Base-by-base conservation (phyloP, 768 basidiomycete genomes). In the Psilocybe subaeruginosa region DNA sequence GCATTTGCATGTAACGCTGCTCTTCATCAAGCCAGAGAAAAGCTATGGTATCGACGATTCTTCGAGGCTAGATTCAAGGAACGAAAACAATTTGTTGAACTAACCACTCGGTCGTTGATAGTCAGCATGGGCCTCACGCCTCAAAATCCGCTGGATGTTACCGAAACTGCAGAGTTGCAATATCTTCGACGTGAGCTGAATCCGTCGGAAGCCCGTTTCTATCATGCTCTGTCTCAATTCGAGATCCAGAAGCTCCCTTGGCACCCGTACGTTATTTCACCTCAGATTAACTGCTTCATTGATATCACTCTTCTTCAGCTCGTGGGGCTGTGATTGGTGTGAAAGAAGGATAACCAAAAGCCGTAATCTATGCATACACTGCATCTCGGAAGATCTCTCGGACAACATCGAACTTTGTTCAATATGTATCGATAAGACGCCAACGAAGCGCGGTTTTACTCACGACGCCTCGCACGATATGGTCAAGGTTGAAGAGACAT, bases 121-220 rank as follows among this genome's bases (percentile, higher is more conserved):
- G 70, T 72, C 29, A 60, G 64, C 46, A 71, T 73, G 70, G 67
- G 70, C 9, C 62, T 75, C 19, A 75, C 73, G 14, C 74, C 74
- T 8, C 72, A 73, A 50, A 62, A 66, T 3, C 73, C 73, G 4
- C 64, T 76, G 37, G 69, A 62, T 16, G 53, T 55, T 23, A 62
- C 60, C 19, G 76, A 77, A 55, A 68, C 59, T 16, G 67, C 64
- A 7, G 73, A 75, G 54, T 63, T 74, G 49, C 71, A 74, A 16
- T 71, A 72, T 60, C 65, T 76, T 27, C 61, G 73, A 51, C 67
- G 68, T 35, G 66, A 72, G 29, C 60, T 77, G 37, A 70, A 74
- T 54, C 76, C 75, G 19, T 71, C 72, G 14, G 70, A 76, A 51
- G 73, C 76, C 33, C 66, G 76, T 9, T 74, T 77, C 52, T 77